These are phyloP conservation scores for Pichia gijzeniarum DNA, from an alignment of 805 yeast species.

Conservation along the genomic window DNA sequence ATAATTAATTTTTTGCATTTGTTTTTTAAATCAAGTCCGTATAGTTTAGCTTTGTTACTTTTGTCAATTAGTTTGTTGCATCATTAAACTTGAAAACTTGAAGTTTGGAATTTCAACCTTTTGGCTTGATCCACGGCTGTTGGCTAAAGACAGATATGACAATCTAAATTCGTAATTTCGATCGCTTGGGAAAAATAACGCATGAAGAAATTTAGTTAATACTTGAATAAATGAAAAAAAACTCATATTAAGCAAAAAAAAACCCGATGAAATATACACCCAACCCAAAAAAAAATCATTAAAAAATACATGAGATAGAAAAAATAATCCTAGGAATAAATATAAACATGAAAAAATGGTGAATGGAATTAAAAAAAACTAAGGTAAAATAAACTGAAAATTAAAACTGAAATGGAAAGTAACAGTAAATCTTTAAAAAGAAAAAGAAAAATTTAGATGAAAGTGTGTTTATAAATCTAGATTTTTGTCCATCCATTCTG, in stretches of 20 bases:
- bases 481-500: constrained; percentile 33
- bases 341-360: constrained; percentile 7
- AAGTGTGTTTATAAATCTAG: too few species aligned
- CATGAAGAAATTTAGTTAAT: neutral
- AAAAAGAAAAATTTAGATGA: neutral
- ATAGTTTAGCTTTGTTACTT: neutral
- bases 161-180: too few species aligned
- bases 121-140: too few species aligned
- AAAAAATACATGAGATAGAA: constrained; percentile 5
- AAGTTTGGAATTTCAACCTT: too few species aligned
- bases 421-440: neutral
- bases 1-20: neutral
- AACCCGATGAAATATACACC: neutral
- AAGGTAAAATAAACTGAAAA: too few species aligned
- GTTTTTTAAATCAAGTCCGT: neutral
- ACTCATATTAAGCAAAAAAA: neutral
- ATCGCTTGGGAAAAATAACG: constrained; percentile 5
- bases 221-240: too few species aligned
- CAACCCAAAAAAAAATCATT: constrained; percentile 6
- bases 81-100: too few species aligned
- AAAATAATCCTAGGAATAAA: neutral
- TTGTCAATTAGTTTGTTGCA: too few species aligned
- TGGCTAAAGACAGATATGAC: too few species aligned
- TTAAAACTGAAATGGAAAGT: neutral
- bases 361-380: neutral